Conservation (phyloP, 345 rosid species). For the Corchorus capsularis region DNA sequence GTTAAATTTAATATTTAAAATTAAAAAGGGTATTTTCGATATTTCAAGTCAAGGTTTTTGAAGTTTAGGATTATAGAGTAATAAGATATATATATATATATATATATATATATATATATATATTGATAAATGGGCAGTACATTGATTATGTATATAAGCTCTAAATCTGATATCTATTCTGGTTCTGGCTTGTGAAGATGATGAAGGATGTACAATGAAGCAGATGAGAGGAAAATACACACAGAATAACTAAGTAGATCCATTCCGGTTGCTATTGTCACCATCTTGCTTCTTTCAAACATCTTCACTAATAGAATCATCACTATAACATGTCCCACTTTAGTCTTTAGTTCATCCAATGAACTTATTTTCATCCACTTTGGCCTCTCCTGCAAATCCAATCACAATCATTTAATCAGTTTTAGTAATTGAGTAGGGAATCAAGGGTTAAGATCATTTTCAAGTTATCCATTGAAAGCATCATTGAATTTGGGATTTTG, state of each 20-base stretch:
- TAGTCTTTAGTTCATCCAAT: conserved; percentile 84
- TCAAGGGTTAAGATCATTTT: too few species aligned
- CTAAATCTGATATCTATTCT: conserved; percentile 2
- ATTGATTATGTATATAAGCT: background rate
- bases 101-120: too few species aligned
- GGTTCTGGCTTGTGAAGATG: conserved; percentile 68
- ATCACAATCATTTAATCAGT: background rate
- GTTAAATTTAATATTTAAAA: too few species aligned
- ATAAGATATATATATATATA: too few species aligned
- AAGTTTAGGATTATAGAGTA: too few species aligned
- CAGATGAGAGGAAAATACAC: conserved; percentile 85
- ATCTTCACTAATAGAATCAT: conserved; percentile 95
- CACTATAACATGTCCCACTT: conserved; percentile 92
- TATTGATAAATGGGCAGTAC: too few species aligned
- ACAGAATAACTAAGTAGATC: conserved; percentile 85
- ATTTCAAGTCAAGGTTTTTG: too few species aligned
- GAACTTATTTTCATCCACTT: conserved; percentile 97
- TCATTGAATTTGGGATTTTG: background rate
- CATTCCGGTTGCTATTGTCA: conserved; percentile 72
- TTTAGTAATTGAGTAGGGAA: background rate
- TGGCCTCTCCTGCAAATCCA: conserved; percentile 62
- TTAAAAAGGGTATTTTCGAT: too few species aligned
- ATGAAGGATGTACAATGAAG: conserved; percentile 86
- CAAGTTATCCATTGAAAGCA: too few species aligned
- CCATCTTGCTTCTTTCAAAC: conserved; percentile 98